A percentile compares a stretch with the other conserved stretches of the same genome.
Evolutionary conservation across 257 asterid species (phyloP).

Genomic region (Solanum chiquidenum): DNA sequence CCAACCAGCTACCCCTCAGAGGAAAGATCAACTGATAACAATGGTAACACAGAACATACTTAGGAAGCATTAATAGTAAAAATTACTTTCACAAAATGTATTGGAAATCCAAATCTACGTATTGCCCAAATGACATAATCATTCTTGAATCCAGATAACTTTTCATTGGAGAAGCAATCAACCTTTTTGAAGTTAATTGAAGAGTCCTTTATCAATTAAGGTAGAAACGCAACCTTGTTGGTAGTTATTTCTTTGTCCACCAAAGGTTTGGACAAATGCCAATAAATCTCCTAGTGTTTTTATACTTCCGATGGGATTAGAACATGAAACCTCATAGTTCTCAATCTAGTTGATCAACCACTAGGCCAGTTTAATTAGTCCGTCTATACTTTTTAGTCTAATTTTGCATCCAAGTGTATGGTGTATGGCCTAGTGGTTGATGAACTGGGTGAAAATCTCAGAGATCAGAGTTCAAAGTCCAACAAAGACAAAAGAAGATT

Average conservation of each 20-base stretch:
- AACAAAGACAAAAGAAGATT: not conserved
- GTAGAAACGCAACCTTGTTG: not conserved
- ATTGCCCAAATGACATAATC: not conserved
- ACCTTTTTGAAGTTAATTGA: not conserved
- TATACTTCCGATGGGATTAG: not conserved
- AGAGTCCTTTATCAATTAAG: not conserved
- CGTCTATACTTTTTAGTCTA: not conserved
- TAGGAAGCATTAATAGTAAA: not conserved
- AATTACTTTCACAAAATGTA: not conserved
- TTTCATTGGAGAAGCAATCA: not conserved
- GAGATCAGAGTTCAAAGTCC: not conserved
- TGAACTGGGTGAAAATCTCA: not conserved
- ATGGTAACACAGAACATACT: not conserved
- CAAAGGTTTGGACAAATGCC: not conserved
- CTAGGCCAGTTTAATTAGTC: not conserved
- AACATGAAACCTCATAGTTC: not conserved
- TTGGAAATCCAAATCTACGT: not conserved
- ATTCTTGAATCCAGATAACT: not conserved
- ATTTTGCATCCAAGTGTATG: not conserved
- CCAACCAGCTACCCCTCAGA: not conserved
- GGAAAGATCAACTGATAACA: not conserved
- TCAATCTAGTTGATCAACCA: not conserved
- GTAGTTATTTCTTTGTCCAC: not conserved
- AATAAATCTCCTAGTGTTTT: not conserved
- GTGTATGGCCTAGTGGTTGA: not conserved